Percentiles rank a stretch among this genome's conserved stretches.
Evolutionary conservation across 768 basidiomycete genomes (phyloP).

Genomic region (Psilocybe tampanensis): DNA sequence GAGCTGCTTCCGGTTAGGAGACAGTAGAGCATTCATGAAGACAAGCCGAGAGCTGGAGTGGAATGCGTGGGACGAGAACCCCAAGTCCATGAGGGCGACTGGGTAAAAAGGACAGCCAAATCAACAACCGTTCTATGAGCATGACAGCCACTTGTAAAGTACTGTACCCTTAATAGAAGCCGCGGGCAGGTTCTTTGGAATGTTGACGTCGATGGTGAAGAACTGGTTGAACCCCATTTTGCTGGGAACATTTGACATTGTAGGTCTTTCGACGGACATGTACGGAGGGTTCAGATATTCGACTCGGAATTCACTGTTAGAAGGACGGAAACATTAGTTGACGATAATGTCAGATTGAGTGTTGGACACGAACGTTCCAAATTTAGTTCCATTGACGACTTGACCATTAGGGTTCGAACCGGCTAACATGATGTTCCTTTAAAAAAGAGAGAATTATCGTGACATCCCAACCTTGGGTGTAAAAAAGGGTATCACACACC

Average conservation of each 20-base stretch:
- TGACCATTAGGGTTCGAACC: constrained; percentile 49
- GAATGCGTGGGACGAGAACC: constrained; percentile 44
- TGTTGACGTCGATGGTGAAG: constrained; percentile 34
- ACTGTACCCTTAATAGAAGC: constrained; percentile 34
- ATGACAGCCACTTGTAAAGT: background rate
- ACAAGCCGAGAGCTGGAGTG: constrained; percentile 42
- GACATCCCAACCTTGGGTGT: constrained; percentile 9
- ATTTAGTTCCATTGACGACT: constrained; percentile 28
- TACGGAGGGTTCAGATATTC: constrained; percentile 46
- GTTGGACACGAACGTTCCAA: constrained; percentile 24
- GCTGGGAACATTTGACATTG: constrained; percentile 34
- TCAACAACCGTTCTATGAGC: background rate
- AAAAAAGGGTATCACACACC: constrained; percentile 25
- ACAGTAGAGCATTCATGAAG: constrained; percentile 35
- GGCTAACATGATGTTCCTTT: constrained; percentile 34
- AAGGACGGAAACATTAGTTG: constrained; percentile 6
- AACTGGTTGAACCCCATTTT: constrained; percentile 37
- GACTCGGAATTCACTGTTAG: constrained; percentile 39
- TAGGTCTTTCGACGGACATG: constrained; percentile 38
- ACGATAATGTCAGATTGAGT: background rate
- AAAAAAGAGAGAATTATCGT: background rate
- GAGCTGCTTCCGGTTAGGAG: constrained; percentile 31
- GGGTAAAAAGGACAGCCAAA: background rate
- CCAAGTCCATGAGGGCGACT: constrained; percentile 44
- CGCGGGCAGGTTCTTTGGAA: constrained; percentile 30